phyloP scores from a whole-genome alignment of 139 green algal species.

The Coelastrella sp. region DNA sequence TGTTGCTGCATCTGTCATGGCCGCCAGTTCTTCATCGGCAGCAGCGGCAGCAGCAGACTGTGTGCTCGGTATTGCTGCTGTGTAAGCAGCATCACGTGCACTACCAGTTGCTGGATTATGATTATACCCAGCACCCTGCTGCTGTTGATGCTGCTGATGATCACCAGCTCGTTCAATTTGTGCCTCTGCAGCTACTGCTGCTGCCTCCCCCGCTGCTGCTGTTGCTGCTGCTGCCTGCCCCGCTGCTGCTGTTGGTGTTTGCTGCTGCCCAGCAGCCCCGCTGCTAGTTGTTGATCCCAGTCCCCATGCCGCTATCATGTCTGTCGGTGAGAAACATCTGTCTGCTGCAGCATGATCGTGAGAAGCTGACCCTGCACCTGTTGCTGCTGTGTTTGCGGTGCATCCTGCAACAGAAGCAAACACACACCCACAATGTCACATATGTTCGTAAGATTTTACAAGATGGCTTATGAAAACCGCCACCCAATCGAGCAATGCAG shows the following conservation, averaged over 20 bases:
- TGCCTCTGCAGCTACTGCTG: neutral
- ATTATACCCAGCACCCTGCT: neutral
- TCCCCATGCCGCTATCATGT: constrained; percentile 24
- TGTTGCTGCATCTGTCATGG: neutral
- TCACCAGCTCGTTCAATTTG: neutral
- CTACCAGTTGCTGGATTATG: neutral
- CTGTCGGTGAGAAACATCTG: neutral
- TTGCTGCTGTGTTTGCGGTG: neutral
- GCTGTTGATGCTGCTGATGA: constrained; percentile 13
- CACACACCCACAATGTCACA: too few species aligned
- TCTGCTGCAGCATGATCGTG: neutral
- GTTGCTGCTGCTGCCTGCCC: too few species aligned
- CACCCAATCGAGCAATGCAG: too few species aligned
- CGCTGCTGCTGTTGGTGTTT: constrained; percentile 8
- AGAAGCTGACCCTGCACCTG: neutral
- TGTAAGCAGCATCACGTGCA: neutral
- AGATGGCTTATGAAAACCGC: too few species aligned
- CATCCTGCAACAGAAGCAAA: neutral
- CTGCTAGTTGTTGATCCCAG: neutral
- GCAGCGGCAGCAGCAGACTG: neutral
- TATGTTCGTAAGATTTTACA: too few species aligned
- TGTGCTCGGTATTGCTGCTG: neutral
- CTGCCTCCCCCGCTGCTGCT: neutral
- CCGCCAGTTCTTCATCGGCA: neutral
- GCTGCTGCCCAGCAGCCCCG: neutral